Conservation (phyloP, 257 asterid species). For the Solanum medicagineum region DNA sequence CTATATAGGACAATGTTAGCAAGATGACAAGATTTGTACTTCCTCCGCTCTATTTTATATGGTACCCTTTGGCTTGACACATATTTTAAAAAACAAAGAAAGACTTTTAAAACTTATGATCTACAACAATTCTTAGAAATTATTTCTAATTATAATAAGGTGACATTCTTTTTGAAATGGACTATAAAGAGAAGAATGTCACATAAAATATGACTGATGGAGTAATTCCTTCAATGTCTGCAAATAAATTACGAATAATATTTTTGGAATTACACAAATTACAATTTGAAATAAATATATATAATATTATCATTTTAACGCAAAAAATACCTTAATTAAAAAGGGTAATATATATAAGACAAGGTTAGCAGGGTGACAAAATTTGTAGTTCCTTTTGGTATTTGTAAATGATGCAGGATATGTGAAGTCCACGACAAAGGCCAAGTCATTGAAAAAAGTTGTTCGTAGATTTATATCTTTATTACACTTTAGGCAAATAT, state of each 20-base stretch:
- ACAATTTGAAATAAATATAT: not conserved
- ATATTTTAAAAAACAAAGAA: too few relatives aligned
- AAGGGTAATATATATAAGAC: not conserved
- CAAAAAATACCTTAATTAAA: not conserved
- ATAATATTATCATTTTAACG: not conserved
- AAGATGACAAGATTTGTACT: not conserved
- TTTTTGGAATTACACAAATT: not conserved
- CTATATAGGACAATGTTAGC: not conserved
- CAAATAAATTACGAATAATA: not conserved
- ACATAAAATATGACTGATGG: too few relatives aligned
- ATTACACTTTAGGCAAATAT: too few relatives aligned
- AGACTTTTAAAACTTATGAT: too few relatives aligned
- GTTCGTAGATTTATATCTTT: too few relatives aligned
- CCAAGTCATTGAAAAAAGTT: too few relatives aligned
- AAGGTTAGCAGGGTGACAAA: not conserved
- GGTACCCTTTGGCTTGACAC: too few relatives aligned
- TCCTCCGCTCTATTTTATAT: too few relatives aligned
- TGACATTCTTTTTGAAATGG: too few relatives aligned
- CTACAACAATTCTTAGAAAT: too few relatives aligned
- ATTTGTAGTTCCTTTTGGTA: not conserved
- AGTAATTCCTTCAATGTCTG: not conserved
- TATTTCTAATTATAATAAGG: too few relatives aligned
- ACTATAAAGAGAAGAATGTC: too few relatives aligned
- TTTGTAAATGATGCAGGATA: not conserved
- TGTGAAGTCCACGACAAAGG: not conserved